Conservation (phyloP, 257 asterid species). For the Marsdenia floribunda region DNA sequence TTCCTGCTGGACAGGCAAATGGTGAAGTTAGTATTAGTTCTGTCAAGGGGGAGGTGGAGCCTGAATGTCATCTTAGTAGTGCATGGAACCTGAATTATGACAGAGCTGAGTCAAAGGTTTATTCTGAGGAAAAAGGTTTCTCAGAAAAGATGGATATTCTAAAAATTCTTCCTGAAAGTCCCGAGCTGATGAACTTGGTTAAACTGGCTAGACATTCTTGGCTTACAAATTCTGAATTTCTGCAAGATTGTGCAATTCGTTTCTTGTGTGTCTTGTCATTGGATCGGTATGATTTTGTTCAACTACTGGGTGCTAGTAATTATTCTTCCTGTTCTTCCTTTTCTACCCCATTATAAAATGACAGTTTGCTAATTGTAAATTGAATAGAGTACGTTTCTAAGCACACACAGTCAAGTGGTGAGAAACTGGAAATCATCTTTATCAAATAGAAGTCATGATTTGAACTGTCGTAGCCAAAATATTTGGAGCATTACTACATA, state of each 20-base stretch:
- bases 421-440: not conserved
- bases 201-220: conserved; percentile 86
- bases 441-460: not conserved
- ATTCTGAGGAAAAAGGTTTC: conserved; percentile 41
- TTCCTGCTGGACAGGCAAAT: conserved; percentile 34
- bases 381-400: not conserved
- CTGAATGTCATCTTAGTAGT: conserved; percentile 39
- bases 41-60: conserved; percentile 58
- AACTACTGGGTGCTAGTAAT: conserved; percentile 7
- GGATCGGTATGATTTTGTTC: conserved; percentile 70
- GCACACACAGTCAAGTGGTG: not conserved
- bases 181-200: conserved; percentile 70
- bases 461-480: not conserved
- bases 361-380: not conserved
- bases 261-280: conserved; percentile 88
- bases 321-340: not conserved
- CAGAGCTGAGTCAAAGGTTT: conserved; percentile 27
- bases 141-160: conserved; percentile 41
- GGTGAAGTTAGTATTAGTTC: conserved; percentile 42
- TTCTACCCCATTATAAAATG: not conserved
- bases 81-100: conserved; percentile 27
- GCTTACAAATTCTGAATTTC: conserved; percentile 84
- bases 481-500: not conserved
- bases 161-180: conserved; percentile 48
- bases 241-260: conserved; percentile 98